Evolutionary conservation across 805 yeast species (phyloP), one percentile per base, ranked within the genome.

Genomic region (Starmerella stigmatis): DNA sequence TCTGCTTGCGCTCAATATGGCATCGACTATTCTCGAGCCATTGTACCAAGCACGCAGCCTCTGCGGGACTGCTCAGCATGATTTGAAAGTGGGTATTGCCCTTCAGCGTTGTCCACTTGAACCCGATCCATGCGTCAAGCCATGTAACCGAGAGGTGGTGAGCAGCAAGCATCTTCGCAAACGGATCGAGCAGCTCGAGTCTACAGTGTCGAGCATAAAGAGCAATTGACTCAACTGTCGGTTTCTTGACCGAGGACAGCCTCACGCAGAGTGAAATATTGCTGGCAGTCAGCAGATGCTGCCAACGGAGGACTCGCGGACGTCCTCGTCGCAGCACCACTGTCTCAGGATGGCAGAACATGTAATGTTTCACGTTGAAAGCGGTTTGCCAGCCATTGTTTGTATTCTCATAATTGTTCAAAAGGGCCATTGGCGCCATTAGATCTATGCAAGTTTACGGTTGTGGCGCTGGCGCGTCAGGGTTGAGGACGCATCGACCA

Each of bases 341-440:
- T 13, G 48, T n/a, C 11, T 45, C 27, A 2, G 50, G 53, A 27
- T 48, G 54, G 39, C 54, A 48, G 32, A 30, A 48, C 44, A 43
- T 43, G 41, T 47, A 50, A 2, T 36, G 26, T 5, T 9, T n/a
- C 16, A 50, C 41, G 1, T 34, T 11, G 22, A 41, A 28, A 27
- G 16, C 21, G 6, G 16, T 28, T 7, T 5, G 26, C 26, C 10
- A 23, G n/a, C n/a, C 9, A 25, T 25, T 9, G 12, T 25, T 21
- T 33, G 12, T 10, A 20, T 7, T 19, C 5, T 9, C 11, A 25
- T n/a, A n/a, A n/a, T n/a, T n/a, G n/a, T n/a, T n/a, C n/a, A n/a
- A n/a, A n/a, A n/a, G n/a, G n/a, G n/a, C n/a, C n/a, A 13, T 16
- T 28, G 38, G 41, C 19, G 16, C 8, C 34, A 7, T 20, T 15